Conservation (phyloP, 1,284 basidiomycete species). For the Apiotrichum mycotoxinovorans region DNA sequence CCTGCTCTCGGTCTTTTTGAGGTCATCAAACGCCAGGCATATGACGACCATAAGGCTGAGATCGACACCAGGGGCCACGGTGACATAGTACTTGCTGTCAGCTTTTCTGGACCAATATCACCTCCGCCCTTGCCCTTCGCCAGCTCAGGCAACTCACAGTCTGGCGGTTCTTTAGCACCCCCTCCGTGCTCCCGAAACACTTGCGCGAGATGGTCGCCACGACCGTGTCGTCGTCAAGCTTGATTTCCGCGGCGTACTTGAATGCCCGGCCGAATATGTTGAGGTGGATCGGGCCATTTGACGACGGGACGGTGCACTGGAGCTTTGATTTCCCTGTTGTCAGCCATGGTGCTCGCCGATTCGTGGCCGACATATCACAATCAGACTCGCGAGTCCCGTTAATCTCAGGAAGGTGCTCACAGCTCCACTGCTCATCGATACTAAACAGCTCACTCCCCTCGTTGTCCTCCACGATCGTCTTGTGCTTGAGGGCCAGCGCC, state of each 20-base stretch:
- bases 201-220: slow-evolving; percentile 8
- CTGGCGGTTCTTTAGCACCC: slow-evolving; percentile 1
- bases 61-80: slow-evolving; percentile 6
- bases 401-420: no score
- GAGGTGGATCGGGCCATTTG: background rate
- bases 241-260: background rate
- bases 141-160: no score
- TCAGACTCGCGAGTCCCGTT: no score
- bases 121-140: no score
- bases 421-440: slow-evolving; percentile 2
- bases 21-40: slow-evolving; percentile 6
- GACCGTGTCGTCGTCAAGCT: background rate
- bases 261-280: background rate
- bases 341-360: background rate
- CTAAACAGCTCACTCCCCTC: background rate
- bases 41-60: slow-evolving; percentile 4
- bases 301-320: background rate
- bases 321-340: slow-evolving; percentile 5
- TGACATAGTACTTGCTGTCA: slow-evolving; percentile 3
- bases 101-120: background rate
- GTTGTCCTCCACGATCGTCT: background rate
- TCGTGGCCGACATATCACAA: no score
- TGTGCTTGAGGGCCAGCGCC: no score
- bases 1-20: slow-evolving; percentile 1
- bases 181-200: background rate